Evolutionary conservation across 331 rosid genomes (phyloP), one percentile per base, ranked within the genome.

Genomic region (Erythrophleum ivorense): DNA sequence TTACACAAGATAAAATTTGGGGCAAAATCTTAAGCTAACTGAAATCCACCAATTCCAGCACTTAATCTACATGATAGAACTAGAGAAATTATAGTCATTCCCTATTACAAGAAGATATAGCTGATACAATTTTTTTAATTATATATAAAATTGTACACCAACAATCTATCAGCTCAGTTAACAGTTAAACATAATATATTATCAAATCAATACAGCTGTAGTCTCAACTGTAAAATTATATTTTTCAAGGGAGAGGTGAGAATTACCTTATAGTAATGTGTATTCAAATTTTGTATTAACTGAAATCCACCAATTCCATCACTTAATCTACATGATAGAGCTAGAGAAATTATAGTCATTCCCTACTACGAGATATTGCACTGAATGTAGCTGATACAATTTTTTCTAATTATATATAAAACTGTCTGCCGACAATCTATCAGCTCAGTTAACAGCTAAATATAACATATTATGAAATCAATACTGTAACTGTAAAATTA

Each of bases 121-220:
- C 33, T 24, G 15, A 62, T 14, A 31, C 16, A 29, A 0, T 62
- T 31, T 11, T 62, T 31, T 31, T 3, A 62, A 19, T 63, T 73
- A 57, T 21, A 57, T 21, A 53, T 75, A 21, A 24, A 86, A 40
- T 14, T 55, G 52, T 62, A 62, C 55, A 16, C 72, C 50, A 40
- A 33, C 70, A 76, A 82, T 58, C 57, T 4, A 57, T 80, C 65
- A 53, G 52, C 43, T 15, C 18, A 65, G 76, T 19, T 57, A 59
- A 80, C 24, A 60, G 40, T 12, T 18, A 75, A 76, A 24, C 15
- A 63, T n/a, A 41, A 40, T 59, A 24, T 49, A 41, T 45, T 59
- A 29, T 59, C 43, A 73, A 43, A 69, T 55, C n/a, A 72, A 40
- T 76, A 65, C 9, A 53, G 66, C 63, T 70, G 19, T 71, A 18